Evolutionary conservation across 2,329 filamentous ascomycete species (phyloP), one percentile per base, ranked within the genome.

Genomic region (Bimuria novae-zelandiae): DNA sequence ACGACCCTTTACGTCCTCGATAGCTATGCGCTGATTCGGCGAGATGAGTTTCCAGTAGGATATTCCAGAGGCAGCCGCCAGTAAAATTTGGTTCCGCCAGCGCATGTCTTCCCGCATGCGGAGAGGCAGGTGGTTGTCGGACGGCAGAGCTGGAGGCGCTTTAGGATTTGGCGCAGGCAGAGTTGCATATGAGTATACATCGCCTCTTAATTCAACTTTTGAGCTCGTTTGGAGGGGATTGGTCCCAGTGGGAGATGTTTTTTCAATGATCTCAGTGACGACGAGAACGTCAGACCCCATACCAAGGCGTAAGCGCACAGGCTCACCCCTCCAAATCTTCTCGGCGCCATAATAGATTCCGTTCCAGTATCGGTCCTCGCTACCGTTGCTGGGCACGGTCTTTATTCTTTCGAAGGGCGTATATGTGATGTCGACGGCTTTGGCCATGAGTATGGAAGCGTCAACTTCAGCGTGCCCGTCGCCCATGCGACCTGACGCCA

Each of bases 271-370:
- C 27, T 74, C 66, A 25, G 72, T 74, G 10, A 81, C 55, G 25
- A 80, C 75, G 58, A 85, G 72, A 30, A 85, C 73, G 39, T 82
- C 77, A 25, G 76, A 76, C 16, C 76, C 76, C 1, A 70, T 68
- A n/a, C 71, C 74, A 12, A 74, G 68, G 6, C 74, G 72, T 4
- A 85, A 68, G n/a, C 83, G 80, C 12, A 85, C 74, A 1, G 81
- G 76, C 41, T 86, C 83, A n/a, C 82, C 81, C 17, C 79, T 69
- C 80, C 82, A 85, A 19, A 85, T 75, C 67, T 84, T 85, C 62
- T 86, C 83, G 1, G 79, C 82, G 5, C 83, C 83, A 0, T 85
- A 67, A 63, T 77, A 85, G 44, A 85, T 73, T 27, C 80, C 81
- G 51, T 80, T 80, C 66, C 80, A 85, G 49, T 78, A 73, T 3